Evolutionary conservation across 345 rosid species (phyloP).

Genomic region (Theobroma cacao): DNA sequence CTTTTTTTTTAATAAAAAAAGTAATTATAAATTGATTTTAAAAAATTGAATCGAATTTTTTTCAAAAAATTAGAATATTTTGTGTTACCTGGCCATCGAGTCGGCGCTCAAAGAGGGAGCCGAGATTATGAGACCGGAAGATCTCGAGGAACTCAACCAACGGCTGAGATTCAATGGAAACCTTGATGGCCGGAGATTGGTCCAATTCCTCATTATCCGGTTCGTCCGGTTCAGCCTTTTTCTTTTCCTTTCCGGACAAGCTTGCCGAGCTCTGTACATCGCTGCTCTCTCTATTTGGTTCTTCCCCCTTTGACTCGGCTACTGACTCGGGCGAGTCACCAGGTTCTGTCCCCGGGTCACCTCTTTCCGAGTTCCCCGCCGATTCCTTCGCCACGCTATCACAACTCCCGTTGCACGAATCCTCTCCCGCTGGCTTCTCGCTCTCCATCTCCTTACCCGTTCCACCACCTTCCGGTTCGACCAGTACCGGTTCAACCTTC

Average conservation of each 20-base stretch:
- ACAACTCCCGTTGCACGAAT: constrained; percentile 46
- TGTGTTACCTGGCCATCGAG: constrained; percentile 56
- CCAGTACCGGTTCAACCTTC: constrained; percentile 22
- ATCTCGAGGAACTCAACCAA: constrained; percentile 45
- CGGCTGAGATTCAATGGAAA: constrained; percentile 44
- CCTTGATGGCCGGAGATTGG: constrained; percentile 33
- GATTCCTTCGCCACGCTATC: constrained; percentile 39
- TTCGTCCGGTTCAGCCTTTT: constrained; percentile 33
- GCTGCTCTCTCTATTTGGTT: constrained; percentile 29
- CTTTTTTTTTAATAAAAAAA: neutral
- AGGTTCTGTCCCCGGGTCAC: constrained; percentile 16
- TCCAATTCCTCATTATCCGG: constrained; percentile 43
- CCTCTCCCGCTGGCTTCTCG: constrained; percentile 24
- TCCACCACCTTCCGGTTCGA: neutral
- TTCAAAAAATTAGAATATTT: neutral
- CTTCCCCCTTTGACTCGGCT: constrained; percentile 35
- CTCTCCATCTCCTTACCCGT: constrained; percentile 8
- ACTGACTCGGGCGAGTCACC: constrained; percentile 26
- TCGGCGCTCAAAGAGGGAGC: constrained; percentile 60
- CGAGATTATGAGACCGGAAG: constrained; percentile 45
- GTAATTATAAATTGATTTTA: neutral
- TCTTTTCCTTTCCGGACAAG: constrained; percentile 33
- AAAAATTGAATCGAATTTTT: neutral
- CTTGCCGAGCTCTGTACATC: constrained; percentile 74
- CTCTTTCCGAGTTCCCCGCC: constrained; percentile 26